Conservation (phyloP, 306 rosid species). For the Glycine latifolia region DNA sequence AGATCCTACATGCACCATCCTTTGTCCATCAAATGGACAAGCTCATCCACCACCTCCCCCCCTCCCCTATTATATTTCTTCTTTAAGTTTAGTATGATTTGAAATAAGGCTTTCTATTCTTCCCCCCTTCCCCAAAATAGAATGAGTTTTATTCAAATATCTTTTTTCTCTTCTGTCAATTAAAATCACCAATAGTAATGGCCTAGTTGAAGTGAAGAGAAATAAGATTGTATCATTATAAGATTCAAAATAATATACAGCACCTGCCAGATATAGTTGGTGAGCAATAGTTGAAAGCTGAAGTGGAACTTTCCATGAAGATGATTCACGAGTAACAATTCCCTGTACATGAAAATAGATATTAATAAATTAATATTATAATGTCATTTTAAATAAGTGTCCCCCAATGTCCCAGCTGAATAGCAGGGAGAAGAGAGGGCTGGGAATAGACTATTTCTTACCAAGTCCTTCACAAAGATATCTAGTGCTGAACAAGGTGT, state of each 20-base stretch:
- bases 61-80: not conserved
- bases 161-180: not conserved
- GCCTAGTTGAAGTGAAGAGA: constrained; percentile 31
- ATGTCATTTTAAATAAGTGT: constrained; percentile 25
- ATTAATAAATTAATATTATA: constrained; percentile 30
- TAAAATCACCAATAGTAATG: constrained; percentile 26
- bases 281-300: constrained; percentile 78
- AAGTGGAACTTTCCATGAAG: constrained; percentile 78
- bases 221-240: constrained; percentile 36
- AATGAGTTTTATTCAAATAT: not conserved
- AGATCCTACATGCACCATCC: constrained; percentile 36
- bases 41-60: not conserved
- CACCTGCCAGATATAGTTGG: constrained; percentile 89
- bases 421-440: not conserved
- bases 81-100: too few species aligned
- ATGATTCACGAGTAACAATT: constrained; percentile 86
- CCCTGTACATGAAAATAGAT: constrained; percentile 64
- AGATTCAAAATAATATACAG: constrained; percentile 43
- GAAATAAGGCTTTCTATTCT: too few species aligned
- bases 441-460: constrained; percentile 48
- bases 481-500: constrained; percentile 94
- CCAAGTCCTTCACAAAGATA: constrained; percentile 97
- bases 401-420: constrained; percentile 23
- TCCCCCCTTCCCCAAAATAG: too few species aligned
- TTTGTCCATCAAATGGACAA: constrained; percentile 35